These are phyloP conservation scores for Otatea glauca DNA, from an alignment of 176 grass and related monocot genomes.

Conservation along the genomic window DNA sequence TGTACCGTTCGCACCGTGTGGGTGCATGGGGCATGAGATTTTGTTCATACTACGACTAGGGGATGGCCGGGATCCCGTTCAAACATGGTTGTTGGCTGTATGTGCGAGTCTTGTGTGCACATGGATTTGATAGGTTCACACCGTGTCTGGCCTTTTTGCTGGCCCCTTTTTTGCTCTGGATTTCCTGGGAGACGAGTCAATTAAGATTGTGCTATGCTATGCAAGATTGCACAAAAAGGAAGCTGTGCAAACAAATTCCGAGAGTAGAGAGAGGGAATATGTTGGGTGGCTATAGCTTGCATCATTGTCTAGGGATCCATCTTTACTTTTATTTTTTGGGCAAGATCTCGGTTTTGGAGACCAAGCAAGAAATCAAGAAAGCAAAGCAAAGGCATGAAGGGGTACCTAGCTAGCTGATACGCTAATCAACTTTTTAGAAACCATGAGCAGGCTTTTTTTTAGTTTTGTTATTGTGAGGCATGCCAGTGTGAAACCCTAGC, in stretches of 20 bases:
- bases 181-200: constrained; percentile 19
- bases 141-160: constrained; percentile 18
- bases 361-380: constrained; percentile 45
- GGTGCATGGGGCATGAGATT: constrained; percentile 2
- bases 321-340: constrained; percentile 9
- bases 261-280: not conserved
- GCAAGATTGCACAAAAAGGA: constrained; percentile 50
- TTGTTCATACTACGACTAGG: constrained; percentile 48
- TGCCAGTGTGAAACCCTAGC: constrained; percentile 72
- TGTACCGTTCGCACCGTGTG: not conserved
- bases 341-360: constrained; percentile 13
- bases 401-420: not conserved
- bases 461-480: constrained; percentile 40
- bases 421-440: constrained; percentile 13
- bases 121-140: constrained; percentile 56
- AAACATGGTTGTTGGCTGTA: constrained; percentile 48
- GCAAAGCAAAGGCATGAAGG: constrained; percentile 14
- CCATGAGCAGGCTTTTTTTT: not conserved
- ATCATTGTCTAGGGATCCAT: constrained; percentile 31
- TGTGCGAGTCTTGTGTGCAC: not conserved
- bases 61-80: constrained; percentile 44
- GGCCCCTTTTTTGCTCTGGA: constrained; percentile 24
- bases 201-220: not conserved
- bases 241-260: not conserved
- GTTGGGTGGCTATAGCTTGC: not conserved